A percentile compares a stretch with the other conserved stretches of the same genome.
These are phyloP conservation scores for Termitomyces sp. DNA, from an alignment of 768 basidiomycete species.

Conservation along the genomic window DNA sequence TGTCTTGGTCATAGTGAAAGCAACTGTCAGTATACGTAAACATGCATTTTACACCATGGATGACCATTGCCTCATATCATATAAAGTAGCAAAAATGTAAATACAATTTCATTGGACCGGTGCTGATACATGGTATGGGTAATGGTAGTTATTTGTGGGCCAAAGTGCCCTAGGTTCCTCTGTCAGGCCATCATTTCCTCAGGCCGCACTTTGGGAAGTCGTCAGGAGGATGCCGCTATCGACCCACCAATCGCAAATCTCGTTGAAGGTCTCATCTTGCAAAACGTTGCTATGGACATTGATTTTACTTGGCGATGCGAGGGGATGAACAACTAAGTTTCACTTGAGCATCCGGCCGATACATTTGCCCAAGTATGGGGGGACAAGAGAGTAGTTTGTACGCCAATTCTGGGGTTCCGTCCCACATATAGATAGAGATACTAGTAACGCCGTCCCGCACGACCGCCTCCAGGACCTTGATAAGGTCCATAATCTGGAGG, in stretches of 20 bases:
- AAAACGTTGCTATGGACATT: background rate
- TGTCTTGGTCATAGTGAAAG: no score
- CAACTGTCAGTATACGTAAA: no score
- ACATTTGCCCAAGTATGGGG: background rate
- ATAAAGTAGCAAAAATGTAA: no score
- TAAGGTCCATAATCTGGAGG: conserved; percentile 87
- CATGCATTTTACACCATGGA: no score
- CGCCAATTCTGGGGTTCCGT: background rate
- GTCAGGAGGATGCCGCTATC: background rate
- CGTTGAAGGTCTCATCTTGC: background rate
- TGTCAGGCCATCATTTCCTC: no score
- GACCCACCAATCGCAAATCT: background rate
- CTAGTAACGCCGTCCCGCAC: conserved; percentile 21
- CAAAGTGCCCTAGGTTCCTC: no score
- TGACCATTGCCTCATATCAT: no score
- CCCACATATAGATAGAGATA: background rate
- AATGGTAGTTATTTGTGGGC: no score
- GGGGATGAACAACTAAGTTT: background rate
- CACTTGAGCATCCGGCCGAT: background rate
- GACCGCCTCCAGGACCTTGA: conserved; percentile 54
- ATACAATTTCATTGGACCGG: no score
- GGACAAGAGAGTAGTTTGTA: background rate
- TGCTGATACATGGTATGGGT: no score
- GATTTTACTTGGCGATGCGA: background rate
- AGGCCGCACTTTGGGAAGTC: no score